Evolutionary conservation across 768 basidiomycete species (phyloP).

Genomic region (Boletus insuetus): DNA sequence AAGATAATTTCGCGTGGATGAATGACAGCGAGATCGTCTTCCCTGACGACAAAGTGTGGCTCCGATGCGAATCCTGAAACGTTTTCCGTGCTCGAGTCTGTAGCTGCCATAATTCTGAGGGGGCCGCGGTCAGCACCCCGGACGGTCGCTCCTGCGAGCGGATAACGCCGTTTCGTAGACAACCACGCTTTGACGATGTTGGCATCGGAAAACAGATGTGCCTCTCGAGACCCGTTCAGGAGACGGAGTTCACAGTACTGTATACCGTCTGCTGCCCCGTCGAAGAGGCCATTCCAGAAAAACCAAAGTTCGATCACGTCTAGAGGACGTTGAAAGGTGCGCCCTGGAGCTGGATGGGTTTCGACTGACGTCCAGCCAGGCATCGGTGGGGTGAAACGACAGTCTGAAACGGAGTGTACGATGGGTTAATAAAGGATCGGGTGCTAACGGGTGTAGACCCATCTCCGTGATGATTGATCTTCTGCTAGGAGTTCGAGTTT

Average conservation of each 20-base stretch:
- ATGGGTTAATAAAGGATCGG: too few relatives aligned
- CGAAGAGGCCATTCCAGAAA: slow-evolving; percentile 39
- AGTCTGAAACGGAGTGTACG: too few relatives aligned
- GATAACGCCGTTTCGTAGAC: slow-evolving; percentile 45
- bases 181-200: slow-evolving; percentile 45
- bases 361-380: slow-evolving; percentile 13
- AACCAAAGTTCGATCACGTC: slow-evolving; percentile 41
- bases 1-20: slow-evolving; percentile 40
- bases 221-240: slow-evolving; percentile 27
- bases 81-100: background rate
- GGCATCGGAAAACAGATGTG: slow-evolving; percentile 25
- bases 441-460: too few relatives aligned
- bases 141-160: slow-evolving; percentile 44
- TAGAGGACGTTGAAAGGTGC: slow-evolving; percentile 36
- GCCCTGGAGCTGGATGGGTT: background rate
- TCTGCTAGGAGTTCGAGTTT: background rate
- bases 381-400: background rate
- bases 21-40: slow-evolving; percentile 31
- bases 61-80: background rate
- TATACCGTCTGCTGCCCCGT: slow-evolving; percentile 44
- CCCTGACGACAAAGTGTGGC: slow-evolving; percentile 40
- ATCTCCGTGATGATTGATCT: background rate
- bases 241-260: slow-evolving; percentile 27
- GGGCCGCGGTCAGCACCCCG: slow-evolving; percentile 10
- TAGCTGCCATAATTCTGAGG: background rate